Evolutionary conservation across 805 yeast species (phyloP).

Genomic region (Candida ficus): DNA sequence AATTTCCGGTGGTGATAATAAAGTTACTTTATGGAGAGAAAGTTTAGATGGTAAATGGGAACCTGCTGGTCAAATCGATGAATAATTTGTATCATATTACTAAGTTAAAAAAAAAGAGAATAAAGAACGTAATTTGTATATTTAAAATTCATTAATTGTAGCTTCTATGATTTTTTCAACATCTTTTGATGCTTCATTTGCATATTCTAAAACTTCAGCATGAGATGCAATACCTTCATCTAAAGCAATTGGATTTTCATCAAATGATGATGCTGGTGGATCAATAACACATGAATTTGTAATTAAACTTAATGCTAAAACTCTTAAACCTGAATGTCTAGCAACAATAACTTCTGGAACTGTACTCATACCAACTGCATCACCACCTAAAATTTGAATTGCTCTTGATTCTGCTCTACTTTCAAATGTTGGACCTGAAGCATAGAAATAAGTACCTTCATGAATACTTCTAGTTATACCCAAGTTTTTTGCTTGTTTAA

Average conservation of each 20-base stretch:
- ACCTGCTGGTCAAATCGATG: constrained; percentile 93
- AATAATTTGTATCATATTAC: constrained; percentile 34
- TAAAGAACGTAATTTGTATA: not conserved
- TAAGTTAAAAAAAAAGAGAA: not conserved
- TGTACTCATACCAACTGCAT: constrained; percentile 96
- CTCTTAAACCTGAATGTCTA: constrained; percentile 78
- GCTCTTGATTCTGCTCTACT: constrained; percentile 86
- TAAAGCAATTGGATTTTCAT: constrained; percentile 44
- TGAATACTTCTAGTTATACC: constrained; percentile 53
- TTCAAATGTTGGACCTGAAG: constrained; percentile 93
- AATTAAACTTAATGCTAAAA: constrained; percentile 78
- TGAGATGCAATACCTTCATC: constrained; percentile 83
- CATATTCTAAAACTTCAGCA: constrained; percentile 84
- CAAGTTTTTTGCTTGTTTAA: constrained; percentile 46
- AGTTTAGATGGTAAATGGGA: constrained; percentile 93
- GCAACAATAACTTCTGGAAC: constrained; percentile 95
- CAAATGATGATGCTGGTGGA: constrained; percentile 62
- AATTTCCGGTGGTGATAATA: constrained; percentile 93
- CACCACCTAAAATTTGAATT: constrained; percentile 72
- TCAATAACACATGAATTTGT: constrained; percentile 78
- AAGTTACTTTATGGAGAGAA: constrained; percentile 95
- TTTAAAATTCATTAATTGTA: constrained; percentile 40
- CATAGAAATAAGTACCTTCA: constrained; percentile 84
- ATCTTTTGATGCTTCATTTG: constrained; percentile 74
- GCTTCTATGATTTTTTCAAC: constrained; percentile 66